phyloP scores from a whole-genome alignment of 169 alveolate species.

The Cryptosporidium parvum region DNA sequence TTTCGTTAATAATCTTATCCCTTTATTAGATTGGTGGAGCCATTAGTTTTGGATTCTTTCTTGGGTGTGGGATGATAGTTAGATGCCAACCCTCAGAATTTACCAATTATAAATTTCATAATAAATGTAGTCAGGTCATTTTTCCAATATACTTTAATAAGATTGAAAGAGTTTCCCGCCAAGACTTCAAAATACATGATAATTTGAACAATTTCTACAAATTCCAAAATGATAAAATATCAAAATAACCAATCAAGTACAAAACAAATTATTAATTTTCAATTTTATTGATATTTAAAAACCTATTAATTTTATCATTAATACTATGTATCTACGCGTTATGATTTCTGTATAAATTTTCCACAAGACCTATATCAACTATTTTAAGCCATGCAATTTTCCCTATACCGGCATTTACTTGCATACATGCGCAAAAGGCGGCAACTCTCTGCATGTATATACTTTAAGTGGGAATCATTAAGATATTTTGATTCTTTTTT shows the following conservation, averaged over 20 bases:
- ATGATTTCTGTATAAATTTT: not conserved
- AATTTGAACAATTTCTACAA: not conserved
- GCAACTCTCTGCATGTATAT: not conserved
- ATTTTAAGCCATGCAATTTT: too few species aligned
- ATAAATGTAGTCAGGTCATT: not conserved
- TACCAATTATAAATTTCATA: not conserved
- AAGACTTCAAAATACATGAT: not conserved
- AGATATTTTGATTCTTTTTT: not conserved
- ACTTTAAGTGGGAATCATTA: not conserved
- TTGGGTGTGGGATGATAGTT: slow-evolving; percentile 91
- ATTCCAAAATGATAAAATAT: too few species aligned
- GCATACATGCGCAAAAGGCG: not conserved
- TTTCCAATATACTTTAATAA: not conserved
- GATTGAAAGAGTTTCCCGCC: not conserved
- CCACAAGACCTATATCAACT: not conserved
- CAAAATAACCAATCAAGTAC: not conserved
- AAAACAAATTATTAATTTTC: not conserved
- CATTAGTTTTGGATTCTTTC: slow-evolving; percentile 88
- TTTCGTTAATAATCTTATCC: not conserved
- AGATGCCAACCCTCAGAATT: slow-evolving; percentile 80
- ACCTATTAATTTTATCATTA: too few species aligned
- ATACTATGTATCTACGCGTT: not conserved
- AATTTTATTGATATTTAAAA: too few species aligned
- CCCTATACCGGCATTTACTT: not conserved
- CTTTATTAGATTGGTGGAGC: slow-evolving; percentile 86